These are phyloP conservation scores for Sphaerostilbella broomeana DNA, from an alignment of 2,329 filamentous ascomycete genomes.

Conservation along the genomic window DNA sequence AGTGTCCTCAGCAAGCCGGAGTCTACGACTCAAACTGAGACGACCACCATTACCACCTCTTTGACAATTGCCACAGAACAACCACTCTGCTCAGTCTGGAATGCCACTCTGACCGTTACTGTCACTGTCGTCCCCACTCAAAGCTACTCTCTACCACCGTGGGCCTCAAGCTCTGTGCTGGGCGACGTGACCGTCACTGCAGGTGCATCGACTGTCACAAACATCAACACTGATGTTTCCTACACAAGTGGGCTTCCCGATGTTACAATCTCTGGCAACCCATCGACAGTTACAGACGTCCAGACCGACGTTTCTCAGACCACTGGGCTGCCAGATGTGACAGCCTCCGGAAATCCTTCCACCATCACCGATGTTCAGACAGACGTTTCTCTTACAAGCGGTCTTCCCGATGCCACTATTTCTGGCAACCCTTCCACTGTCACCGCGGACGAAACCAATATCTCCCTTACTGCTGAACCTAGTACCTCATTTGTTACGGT, in stretches of 20 bases:
- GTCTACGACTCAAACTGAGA: slow-evolving; percentile 14
- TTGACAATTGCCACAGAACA: slow-evolving; percentile 8
- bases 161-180: slow-evolving; percentile 13
- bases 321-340: slow-evolving; percentile 21
- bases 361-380: slow-evolving; percentile 25
- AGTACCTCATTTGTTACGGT: slow-evolving; percentile 20
- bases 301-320: slow-evolving; percentile 21
- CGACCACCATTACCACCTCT: slow-evolving; percentile 18
- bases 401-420: slow-evolving; percentile 26
- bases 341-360: slow-evolving; percentile 22
- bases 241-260: slow-evolving; percentile 26
- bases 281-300: slow-evolving; percentile 26
- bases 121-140: slow-evolving; percentile 17
- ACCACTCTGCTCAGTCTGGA: slow-evolving; percentile 11
- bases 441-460: slow-evolving; percentile 22
- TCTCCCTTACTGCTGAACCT: slow-evolving; percentile 17
- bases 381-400: slow-evolving; percentile 17
- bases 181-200: slow-evolving; percentile 24
- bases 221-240: slow-evolving; percentile 23
- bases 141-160: no score
- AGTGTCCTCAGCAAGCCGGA: slow-evolving; percentile 19
- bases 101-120: slow-evolving; percentile 22
- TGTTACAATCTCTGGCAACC: slow-evolving; percentile 26
- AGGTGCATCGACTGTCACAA: slow-evolving; percentile 25
- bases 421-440: slow-evolving; percentile 27